A percentile compares a stretch with the other conserved stretches of the same genome.
Evolutionary conservation across 2,329 filamentous ascomycete genomes (phyloP).

Genomic region (Penicillium brevicompactum): DNA sequence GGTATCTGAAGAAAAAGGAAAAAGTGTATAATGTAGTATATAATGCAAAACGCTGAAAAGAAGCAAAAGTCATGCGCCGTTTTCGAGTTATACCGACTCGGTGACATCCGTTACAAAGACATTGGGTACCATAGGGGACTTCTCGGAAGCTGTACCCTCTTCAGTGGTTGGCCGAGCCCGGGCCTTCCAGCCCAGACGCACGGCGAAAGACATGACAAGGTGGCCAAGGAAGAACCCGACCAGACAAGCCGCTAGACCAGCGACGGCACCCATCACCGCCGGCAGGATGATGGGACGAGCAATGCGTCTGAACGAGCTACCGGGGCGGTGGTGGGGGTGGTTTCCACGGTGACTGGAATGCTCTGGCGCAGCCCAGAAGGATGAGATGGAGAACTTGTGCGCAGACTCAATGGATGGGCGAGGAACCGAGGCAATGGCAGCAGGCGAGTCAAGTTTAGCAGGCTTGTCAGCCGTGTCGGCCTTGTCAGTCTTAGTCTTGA

Average conservation of each 20-base stretch:
- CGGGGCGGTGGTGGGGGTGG: conserved; percentile 19
- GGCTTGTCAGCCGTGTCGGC: not conserved
- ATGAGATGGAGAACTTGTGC: conserved; percentile 19
- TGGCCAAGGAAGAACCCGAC: conserved; percentile 41
- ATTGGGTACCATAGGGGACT: conserved; percentile 14
- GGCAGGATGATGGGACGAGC: conserved; percentile 43
- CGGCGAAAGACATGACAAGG: conserved; percentile 17
- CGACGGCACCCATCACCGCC: conserved; percentile 38
- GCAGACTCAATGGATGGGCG: not conserved
- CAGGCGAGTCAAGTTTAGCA: not conserved
- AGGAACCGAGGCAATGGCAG: too few species aligned
- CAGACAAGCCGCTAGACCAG: conserved; percentile 40
- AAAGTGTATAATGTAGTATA: not conserved
- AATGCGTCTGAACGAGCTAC: conserved; percentile 26
- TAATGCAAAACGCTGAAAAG: conserved; percentile 1
- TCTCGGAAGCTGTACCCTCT: conserved; percentile 18
- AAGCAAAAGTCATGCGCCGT: conserved; percentile 3
- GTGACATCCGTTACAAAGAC: conserved; percentile 6
- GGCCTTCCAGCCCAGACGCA: conserved; percentile 7
- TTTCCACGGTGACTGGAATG: conserved; percentile 21
- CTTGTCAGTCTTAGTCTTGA: not conserved
- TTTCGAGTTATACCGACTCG: conserved; percentile 2
- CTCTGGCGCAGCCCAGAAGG: conserved; percentile 17
- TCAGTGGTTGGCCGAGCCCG: conserved; percentile 6
- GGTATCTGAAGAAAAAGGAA: not conserved